A percentile compares a stretch with the other conserved stretches of the same genome.
Evolutionary conservation across 192 early-diverging fungal genomes (phyloP).

Genomic region (Coemansia sp.): DNA sequence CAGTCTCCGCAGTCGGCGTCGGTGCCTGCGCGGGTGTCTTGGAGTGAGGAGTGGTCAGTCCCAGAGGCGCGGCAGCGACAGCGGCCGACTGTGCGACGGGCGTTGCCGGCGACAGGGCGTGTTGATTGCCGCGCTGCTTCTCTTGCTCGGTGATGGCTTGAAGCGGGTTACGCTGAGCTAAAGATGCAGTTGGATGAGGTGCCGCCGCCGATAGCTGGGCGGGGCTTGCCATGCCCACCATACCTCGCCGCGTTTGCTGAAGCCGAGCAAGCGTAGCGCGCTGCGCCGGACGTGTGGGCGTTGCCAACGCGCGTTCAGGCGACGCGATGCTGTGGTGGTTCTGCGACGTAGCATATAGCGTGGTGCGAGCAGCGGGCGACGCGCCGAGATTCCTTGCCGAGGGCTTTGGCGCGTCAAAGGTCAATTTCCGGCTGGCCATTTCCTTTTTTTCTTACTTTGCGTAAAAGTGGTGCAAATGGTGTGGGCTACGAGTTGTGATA

Average conservation of each 20-base stretch:
- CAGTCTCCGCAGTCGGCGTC: neutral
- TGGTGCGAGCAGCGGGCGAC: constrained; percentile 29
- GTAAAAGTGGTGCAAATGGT: neutral
- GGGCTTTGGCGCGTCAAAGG: constrained; percentile 53
- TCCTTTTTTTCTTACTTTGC: neutral
- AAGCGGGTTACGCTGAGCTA: constrained; percentile 28
- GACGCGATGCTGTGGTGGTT: constrained; percentile 17
- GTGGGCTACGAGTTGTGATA: neutral
- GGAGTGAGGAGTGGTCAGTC: neutral
- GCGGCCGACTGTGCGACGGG: neutral
- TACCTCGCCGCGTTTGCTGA: constrained; percentile 18
- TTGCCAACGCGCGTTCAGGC: constrained; percentile 30
- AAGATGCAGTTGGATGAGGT: constrained; percentile 1
- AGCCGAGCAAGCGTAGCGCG: constrained; percentile 32
- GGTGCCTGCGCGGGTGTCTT: neutral
- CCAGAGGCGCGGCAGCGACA: neutral
- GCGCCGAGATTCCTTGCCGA: constrained; percentile 36
- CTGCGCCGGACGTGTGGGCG: constrained; percentile 42
- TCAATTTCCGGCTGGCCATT: constrained; percentile 53
- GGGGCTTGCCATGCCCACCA: constrained; percentile 16
- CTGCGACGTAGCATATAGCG: constrained; percentile 19
- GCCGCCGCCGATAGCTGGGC: constrained; percentile 2
- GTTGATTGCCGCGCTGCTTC: constrained; percentile 27
- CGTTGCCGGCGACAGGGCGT: neutral
- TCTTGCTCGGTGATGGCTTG: constrained; percentile 49